Conservation (phyloP, 1,284 basidiomycete genomes). For the Blastosporella zonata region DNA sequence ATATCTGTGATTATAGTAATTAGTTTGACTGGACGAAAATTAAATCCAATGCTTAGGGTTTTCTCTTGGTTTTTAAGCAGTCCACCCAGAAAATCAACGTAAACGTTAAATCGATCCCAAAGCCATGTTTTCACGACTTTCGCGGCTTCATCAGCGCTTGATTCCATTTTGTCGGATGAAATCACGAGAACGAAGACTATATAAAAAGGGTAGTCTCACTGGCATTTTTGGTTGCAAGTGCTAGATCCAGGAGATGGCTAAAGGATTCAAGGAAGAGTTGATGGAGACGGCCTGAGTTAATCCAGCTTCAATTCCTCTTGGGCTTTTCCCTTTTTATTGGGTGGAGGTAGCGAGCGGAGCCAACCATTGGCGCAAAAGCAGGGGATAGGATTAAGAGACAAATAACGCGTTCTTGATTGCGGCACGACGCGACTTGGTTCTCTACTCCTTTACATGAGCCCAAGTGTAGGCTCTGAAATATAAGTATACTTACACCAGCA, state of each 20-base stretch:
- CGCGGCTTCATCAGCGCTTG: slow-evolving; percentile 48
- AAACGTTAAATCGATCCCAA: slow-evolving; percentile 65
- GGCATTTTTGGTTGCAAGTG: slow-evolving; percentile 41
- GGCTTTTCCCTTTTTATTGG: slow-evolving; percentile 54
- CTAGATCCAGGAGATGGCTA: slow-evolving; percentile 71
- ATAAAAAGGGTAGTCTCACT: slow-evolving; percentile 71
- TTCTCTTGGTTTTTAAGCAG: slow-evolving; percentile 75
- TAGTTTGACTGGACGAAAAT: not conserved
- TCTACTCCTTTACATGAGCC: no score
- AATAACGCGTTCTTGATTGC: slow-evolving; percentile 8
- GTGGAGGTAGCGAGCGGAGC: slow-evolving; percentile 50
- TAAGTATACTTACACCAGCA: no score
- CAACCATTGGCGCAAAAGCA: slow-evolving; percentile 20
- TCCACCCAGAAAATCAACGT: slow-evolving; percentile 63
- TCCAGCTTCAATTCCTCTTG: slow-evolving; percentile 45
- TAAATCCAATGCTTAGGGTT: slow-evolving; percentile 24
- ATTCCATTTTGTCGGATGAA: slow-evolving; percentile 52
- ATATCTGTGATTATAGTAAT: slow-evolving; percentile 52
- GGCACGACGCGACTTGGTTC: no score
- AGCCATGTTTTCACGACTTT: slow-evolving; percentile 76
- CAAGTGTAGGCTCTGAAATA: no score
- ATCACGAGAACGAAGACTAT: slow-evolving; percentile 74
- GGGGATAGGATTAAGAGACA: slow-evolving; percentile 3
- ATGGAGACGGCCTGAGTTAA: slow-evolving; percentile 47
- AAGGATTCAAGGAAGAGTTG: slow-evolving; percentile 71